Evolutionary conservation across 768 basidiomycete species (phyloP), one percentile per base, ranked within the genome.

Genomic region (Galerina sulciceps): DNA sequence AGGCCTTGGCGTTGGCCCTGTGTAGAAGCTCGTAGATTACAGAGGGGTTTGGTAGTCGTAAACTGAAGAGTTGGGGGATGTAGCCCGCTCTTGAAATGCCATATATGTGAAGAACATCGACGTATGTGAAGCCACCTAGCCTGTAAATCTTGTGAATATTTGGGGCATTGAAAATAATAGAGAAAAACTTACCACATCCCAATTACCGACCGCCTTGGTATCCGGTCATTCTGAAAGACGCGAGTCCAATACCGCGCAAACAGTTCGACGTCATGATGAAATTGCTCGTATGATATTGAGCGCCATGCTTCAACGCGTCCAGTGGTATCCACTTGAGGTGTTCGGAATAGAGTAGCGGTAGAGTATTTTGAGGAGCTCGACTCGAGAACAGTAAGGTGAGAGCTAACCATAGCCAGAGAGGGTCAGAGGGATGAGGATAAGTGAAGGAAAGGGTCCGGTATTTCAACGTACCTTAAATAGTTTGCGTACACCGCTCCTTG

Each of bases 41-140:
- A 31, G 77, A 76, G 42, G 89, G 86, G 63, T 86, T 90, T 17
- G 91, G 88, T 26, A 92, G 81, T n/a, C 88, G 83, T 60, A 91
- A 75, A 68, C 88, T 89, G 77, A 92, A 90, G 14, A 92, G 72
- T 61, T 92, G 90, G 0, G 91, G 91, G 60, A 90, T 75, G 70
- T 86, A 92, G 4, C 90, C 90, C 6, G 90, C 91, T 67, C 90
- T 79, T 13, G 88, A 86, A 59, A 93, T 75, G 53, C 85, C 86
- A 67, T 91, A 91, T 59, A 92, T 86, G 62, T 89, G 87, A 18
- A 92, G 73, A 34, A 87, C 81, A 69, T 93, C 90, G 45, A 75
- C 70, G 67, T 91, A 91, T 18, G 84, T 82, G 76, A 88, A 86
- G 6, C 91, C 91, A 36, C 85, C 79, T 41, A 92, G 73, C 91